Base-by-base conservation (phyloP, 345 rosid genomes). In the Raphanus raphanistrum region DNA sequence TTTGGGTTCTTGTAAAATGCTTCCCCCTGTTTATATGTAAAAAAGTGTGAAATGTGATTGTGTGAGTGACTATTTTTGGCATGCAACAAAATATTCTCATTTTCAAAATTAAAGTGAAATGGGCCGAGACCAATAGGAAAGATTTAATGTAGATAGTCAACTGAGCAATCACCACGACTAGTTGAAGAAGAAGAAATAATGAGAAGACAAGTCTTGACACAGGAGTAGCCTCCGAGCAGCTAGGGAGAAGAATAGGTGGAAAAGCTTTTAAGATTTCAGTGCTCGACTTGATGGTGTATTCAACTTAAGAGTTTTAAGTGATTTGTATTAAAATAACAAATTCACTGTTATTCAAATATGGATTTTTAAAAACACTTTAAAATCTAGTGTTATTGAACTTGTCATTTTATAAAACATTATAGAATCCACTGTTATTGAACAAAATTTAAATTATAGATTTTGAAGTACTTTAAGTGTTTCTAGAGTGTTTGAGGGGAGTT, bases 261-360 rank as follows among this genome's bases (percentile, higher is more conserved):
- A 12, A 58, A 78, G 33, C 72, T 13, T 45, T 15, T 9, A 16
- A 29, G 76, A 29, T 68, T 71, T 50, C 54, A 27, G 25, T 3
- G 6, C n/a, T n/a, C n/a, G n/a, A n/a, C n/a, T n/a, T n/a, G n/a
- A n/a, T n/a, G n/a, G n/a, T n/a, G n/a, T n/a, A n/a, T n/a, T n/a
- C n/a, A n/a, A n/a, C n/a, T n/a, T n/a, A n/a, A n/a, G n/a, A n/a
- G n/a, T n/a, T n/a, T n/a, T n/a, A n/a, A n/a, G n/a, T n/a, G n/a
- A n/a, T n/a, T n/a, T n/a, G n/a, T n/a, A n/a, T n/a, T n/a, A n/a
- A n/a, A n/a, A n/a, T n/a, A n/a, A n/a, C n/a, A n/a, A n/a, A n/a
- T n/a, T n/a, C n/a, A n/a, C n/a, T n/a, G n/a, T n/a, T n/a, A n/a
- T n/a, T n/a, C n/a, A n/a, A n/a, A n/a, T n/a, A n/a, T n/a, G n/a